Evolutionary conservation across 176 grass and related monocot genomes (phyloP).

Genomic region (Stipa capillata): DNA sequence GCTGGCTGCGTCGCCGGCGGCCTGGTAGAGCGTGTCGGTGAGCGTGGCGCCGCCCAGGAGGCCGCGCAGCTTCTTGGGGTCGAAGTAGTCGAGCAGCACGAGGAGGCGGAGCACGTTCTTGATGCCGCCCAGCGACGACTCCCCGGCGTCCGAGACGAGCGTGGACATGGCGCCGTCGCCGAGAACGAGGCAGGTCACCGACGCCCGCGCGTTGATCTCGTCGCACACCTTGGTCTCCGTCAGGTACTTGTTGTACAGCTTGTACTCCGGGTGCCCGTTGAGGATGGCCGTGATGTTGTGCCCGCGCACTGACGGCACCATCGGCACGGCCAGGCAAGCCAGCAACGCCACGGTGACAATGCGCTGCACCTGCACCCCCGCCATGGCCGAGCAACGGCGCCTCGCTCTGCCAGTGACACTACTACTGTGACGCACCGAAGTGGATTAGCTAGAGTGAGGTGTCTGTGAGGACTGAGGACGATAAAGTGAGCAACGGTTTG

Average conservation of each 20-base stretch:
- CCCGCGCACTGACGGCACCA: too few relatives aligned
- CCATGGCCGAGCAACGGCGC: slow-evolving; percentile 10
- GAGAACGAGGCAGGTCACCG: slow-evolving; percentile 70
- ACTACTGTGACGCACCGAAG: neutral
- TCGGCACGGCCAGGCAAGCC: too few relatives aligned
- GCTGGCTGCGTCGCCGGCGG: slow-evolving; percentile 53
- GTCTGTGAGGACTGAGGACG: neutral
- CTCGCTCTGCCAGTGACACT: too few relatives aligned
- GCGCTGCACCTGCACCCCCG: neutral
- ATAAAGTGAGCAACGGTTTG: neutral
- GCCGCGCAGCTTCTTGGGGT: slow-evolving; percentile 62
- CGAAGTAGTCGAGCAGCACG: slow-evolving; percentile 86
- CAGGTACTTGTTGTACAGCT: slow-evolving; percentile 77
- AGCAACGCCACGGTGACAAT: too few relatives aligned
- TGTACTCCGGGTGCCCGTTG: slow-evolving; percentile 59
- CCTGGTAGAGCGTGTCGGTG: slow-evolving; percentile 77
- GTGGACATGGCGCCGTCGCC: slow-evolving; percentile 56
- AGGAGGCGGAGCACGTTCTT: slow-evolving; percentile 86
- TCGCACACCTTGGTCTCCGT: slow-evolving; percentile 87
- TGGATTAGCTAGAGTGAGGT: neutral
- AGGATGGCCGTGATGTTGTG: slow-evolving; percentile 93
- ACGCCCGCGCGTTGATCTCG: slow-evolving; percentile 80
- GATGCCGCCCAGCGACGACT: slow-evolving; percentile 54
- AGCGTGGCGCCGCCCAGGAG: slow-evolving; percentile 40
- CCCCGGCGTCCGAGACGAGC: slow-evolving; percentile 46